Evolutionary conservation across 495 filamentous ascomycete genomes (phyloP).

Genomic region (Penicillium paxilli): DNA sequence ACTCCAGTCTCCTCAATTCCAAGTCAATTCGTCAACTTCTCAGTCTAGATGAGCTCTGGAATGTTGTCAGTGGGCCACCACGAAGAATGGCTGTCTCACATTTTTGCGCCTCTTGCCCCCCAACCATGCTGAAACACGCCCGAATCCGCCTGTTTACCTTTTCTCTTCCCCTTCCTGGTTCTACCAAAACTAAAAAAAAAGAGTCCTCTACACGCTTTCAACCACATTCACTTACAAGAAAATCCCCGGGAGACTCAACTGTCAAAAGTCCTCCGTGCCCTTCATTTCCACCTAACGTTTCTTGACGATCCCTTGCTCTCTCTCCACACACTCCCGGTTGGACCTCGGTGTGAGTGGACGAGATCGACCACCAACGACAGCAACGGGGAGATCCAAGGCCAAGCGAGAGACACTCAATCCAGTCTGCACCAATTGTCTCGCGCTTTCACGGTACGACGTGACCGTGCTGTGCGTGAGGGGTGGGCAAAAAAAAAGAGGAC

Average conservation of each 20-base stretch:
- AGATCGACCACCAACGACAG: too few relatives aligned
- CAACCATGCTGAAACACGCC: constrained; percentile 24
- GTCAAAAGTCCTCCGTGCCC: too few relatives aligned
- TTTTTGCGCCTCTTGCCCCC: constrained; percentile 16
- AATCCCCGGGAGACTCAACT: too few relatives aligned
- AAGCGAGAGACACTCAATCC: background rate
- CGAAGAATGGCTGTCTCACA: constrained; percentile 28
- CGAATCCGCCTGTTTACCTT: constrained; percentile 1
- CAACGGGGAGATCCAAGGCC: constrained; percentile 3
- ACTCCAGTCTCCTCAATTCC: too few relatives aligned
- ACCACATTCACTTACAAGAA: too few relatives aligned
- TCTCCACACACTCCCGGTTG: background rate
- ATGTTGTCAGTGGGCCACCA: constrained; percentile 8
- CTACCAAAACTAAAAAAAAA: background rate
- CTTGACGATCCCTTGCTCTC: background rate
- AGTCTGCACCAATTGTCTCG: background rate
- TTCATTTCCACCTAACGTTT: too few relatives aligned
- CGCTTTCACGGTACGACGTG: constrained; percentile 1
- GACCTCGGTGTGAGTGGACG: too few relatives aligned
- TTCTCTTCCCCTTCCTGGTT: background rate
- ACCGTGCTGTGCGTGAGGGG: constrained; percentile 6
- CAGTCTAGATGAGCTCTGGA: background rate
- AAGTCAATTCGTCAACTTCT: too few relatives aligned
- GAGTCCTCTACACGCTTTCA: too few relatives aligned
- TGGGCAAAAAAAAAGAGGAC: constrained; percentile 1